These are phyloP conservation scores for Apophysomyces trapeziformis DNA, from an alignment of 371 early-diverging fungal genomes.

Conservation along the genomic window DNA sequence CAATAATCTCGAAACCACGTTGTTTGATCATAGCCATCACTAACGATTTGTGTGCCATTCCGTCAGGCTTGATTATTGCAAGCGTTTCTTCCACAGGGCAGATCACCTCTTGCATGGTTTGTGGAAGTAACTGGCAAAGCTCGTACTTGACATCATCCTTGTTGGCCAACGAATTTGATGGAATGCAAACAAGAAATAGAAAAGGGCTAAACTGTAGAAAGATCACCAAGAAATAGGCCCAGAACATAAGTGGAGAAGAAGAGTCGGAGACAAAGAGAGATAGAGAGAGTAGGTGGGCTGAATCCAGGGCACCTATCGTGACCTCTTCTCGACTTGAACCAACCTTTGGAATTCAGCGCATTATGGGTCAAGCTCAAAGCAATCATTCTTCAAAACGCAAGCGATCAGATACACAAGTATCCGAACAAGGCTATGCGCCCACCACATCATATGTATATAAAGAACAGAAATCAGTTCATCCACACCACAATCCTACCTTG, in stretches of 20 bases:
- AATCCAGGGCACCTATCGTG: constrained; percentile 1
- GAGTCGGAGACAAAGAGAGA: not conserved
- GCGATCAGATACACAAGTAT: constrained; percentile 1
- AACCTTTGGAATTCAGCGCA: not conserved
- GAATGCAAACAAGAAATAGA: not conserved
- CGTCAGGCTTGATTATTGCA: constrained; percentile 35
- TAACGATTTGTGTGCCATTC: constrained; percentile 20
- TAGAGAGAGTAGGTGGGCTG: not conserved
- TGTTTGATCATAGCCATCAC: constrained; percentile 17
- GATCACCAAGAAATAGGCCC: not conserved
- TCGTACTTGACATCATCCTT: constrained; percentile 7
- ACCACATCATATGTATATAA: not conserved
- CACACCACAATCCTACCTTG: not conserved
- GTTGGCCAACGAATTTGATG: not conserved
- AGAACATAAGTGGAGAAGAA: not conserved
- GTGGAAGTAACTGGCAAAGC: not conserved
- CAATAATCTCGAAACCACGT: constrained; percentile 21
- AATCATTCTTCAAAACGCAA: constrained; percentile 9
- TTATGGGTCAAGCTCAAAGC: constrained; percentile 12
- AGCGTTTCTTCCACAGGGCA: constrained; percentile 19
- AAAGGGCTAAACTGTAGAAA: constrained; percentile 6
- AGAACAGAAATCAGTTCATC: not conserved
- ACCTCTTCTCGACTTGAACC: not conserved
- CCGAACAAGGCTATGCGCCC: not conserved
- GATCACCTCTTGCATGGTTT: not conserved